Percentiles rank a stretch among this genome's conserved stretches.
Evolutionary conservation across 768 basidiomycete species (phyloP).

Genomic region (Mycena crocata): DNA sequence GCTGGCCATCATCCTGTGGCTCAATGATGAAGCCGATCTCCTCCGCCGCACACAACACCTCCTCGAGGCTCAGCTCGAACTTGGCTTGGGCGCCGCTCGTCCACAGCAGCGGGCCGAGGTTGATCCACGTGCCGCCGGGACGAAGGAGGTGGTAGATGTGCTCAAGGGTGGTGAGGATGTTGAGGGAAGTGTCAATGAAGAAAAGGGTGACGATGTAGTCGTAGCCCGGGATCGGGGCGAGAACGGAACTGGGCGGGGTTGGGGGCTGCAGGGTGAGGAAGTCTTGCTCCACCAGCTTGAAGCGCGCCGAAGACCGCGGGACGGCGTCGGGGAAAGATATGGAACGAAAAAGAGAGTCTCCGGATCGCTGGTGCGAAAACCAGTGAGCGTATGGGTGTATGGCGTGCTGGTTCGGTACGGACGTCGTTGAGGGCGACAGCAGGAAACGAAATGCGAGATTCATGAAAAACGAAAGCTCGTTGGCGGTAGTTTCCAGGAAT

Average conservation of each 20-base stretch:
- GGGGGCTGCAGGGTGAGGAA: slow-evolving; percentile 57
- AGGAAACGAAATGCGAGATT: slow-evolving; percentile 69
- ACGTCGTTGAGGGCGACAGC: slow-evolving; percentile 59
- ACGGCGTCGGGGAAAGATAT: slow-evolving; percentile 72
- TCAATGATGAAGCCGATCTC: slow-evolving; percentile 66
- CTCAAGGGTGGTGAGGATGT: slow-evolving; percentile 63
- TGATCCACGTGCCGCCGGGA: slow-evolving; percentile 78
- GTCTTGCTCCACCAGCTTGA: slow-evolving; percentile 67
- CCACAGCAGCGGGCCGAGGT: slow-evolving; percentile 77
- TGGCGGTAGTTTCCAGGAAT: slow-evolving; percentile 64
- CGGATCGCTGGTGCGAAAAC: slow-evolving; percentile 75
- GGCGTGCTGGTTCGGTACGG: slow-evolving; percentile 56
- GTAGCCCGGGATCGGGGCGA: slow-evolving; percentile 50
- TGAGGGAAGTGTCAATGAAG: slow-evolving; percentile 73
- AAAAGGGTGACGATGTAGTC: slow-evolving; percentile 74
- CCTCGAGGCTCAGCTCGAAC: slow-evolving; percentile 73
- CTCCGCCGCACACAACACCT: slow-evolving; percentile 63
- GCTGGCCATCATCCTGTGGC: slow-evolving; percentile 39
- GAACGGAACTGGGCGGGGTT: slow-evolving; percentile 23
- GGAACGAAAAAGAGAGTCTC: slow-evolving; percentile 60
- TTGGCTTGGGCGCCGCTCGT: slow-evolving; percentile 64
- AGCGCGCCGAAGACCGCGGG: slow-evolving; percentile 56
- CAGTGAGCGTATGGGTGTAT: slow-evolving; percentile 73
- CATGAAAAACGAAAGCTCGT: slow-evolving; percentile 77
- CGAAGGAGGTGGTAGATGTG: slow-evolving; percentile 68